Conservation (phyloP, 257 asterid species). For the Capsicum chinense region DNA sequence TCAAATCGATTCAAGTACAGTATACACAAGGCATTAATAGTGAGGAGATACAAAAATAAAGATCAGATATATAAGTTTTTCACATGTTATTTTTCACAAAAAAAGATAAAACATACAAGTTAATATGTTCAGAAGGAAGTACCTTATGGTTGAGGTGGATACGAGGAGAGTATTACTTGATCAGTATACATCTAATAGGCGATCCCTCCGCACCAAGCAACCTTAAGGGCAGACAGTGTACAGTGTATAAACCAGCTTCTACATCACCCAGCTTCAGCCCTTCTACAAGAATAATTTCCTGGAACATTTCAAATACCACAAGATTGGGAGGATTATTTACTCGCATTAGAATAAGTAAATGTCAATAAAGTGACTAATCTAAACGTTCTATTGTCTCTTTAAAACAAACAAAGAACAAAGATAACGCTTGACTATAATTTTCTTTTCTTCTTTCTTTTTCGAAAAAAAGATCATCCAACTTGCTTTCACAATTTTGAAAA, state of each 20-base stretch:
- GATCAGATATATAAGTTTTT: not conserved
- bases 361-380: not conserved
- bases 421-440: not conserved
- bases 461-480: not conserved
- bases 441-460: not conserved
- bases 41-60: not conserved
- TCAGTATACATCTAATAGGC: constrained; percentile 93
- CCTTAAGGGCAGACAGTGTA: constrained; percentile 90
- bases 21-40: not conserved
- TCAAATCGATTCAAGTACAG: not conserved
- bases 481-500: not conserved
- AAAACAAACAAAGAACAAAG: not conserved
- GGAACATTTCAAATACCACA: constrained; percentile 36
- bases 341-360: not conserved
- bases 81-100: not conserved
- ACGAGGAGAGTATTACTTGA: constrained; percentile 48
- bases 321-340: not conserved
- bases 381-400: not conserved
- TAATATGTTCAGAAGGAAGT: not conserved
- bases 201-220: constrained; percentile 96
- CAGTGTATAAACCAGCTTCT: constrained; percentile 64
- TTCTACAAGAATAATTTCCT: constrained; percentile 96
- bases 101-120: not conserved
- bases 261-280: constrained; percentile 83
- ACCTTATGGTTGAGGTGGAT: not conserved